Percentiles rank a stretch among this genome's conserved stretches.
Evolutionary conservation across 2,329 filamentous ascomycete species (phyloP).

Genomic region (Apiospora rasikravindrae): DNA sequence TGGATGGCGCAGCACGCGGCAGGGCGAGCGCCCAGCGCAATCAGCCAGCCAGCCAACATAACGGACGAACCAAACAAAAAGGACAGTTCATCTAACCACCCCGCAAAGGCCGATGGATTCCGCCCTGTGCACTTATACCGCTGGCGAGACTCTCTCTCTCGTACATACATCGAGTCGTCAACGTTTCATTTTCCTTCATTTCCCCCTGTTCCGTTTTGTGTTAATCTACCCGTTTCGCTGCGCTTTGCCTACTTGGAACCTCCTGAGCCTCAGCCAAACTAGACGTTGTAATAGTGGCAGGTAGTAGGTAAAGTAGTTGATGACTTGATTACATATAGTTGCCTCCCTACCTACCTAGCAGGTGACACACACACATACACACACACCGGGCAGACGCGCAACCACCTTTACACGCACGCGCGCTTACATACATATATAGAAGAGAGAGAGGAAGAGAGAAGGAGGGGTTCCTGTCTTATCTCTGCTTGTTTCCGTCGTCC

Average conservation of each 20-base stretch:
- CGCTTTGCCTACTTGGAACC: not conserved
- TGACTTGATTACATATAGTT: not conserved
- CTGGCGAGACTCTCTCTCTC: not conserved
- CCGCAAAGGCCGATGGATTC: not conserved
- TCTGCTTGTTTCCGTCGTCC: not conserved
- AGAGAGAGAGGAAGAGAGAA: too few species aligned
- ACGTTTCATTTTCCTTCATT: not conserved
- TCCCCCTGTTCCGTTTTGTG: slow-evolving; percentile 6
- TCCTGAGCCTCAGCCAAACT: not conserved
- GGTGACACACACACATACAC: too few species aligned
- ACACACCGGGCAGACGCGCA: too few species aligned
- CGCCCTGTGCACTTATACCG: not conserved
- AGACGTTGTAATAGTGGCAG: not conserved
- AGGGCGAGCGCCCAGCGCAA: not conserved
- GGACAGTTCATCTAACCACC: not conserved
- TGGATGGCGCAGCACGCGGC: not conserved
- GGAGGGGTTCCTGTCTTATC: not conserved
- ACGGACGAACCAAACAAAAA: not conserved
- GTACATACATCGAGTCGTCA: not conserved
- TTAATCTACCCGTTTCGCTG: not conserved
- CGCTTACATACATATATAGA: not conserved
- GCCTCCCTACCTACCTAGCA: not conserved
- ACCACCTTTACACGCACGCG: too few species aligned
- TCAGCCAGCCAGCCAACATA: not conserved
- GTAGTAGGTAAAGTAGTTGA: not conserved